These are phyloP conservation scores for Backusella tuberculispora DNA, from an alignment of 192 early-diverging fungal species.

Conservation along the genomic window DNA sequence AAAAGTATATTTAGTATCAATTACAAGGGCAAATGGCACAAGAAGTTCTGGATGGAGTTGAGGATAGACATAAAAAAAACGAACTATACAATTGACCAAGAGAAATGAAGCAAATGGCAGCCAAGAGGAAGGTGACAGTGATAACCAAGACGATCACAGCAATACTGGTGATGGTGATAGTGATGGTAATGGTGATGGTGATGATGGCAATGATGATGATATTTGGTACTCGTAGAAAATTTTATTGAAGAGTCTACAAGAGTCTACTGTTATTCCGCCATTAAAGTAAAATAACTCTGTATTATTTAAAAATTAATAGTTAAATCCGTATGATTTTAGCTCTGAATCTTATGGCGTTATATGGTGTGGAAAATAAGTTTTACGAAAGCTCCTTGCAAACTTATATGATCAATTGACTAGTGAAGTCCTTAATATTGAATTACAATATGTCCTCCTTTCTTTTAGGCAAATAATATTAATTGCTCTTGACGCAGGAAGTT, in stretches of 20 bases:
- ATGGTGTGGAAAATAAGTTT: slow-evolving; percentile 28
- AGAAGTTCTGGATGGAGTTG: background rate
- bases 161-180: too few relatives aligned
- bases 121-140: background rate
- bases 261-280: slow-evolving; percentile 15
- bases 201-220: background rate
- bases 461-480: slow-evolving; percentile 2
- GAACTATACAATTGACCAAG: background rate
- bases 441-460: slow-evolving; percentile 10
- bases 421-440: slow-evolving; percentile 11
- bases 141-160: too few relatives aligned
- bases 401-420: background rate
- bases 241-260: background rate
- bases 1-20: too few relatives aligned
- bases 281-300: slow-evolving; percentile 17
- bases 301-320: slow-evolving; percentile 10
- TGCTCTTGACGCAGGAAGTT: slow-evolving; percentile 24
- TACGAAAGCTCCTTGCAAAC: slow-evolving; percentile 14
- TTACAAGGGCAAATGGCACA: too few relatives aligned
- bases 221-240: slow-evolving; percentile 8
- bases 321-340: slow-evolving; percentile 19
- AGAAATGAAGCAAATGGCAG: too few relatives aligned
- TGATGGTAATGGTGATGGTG: background rate
- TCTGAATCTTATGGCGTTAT: slow-evolving; percentile 12
- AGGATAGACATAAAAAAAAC: background rate